Percentiles rank a stretch among this genome's conserved stretches.
Evolutionary conservation across 306 rosid species (phyloP).

Genomic region (Sophora flavescens): DNA sequence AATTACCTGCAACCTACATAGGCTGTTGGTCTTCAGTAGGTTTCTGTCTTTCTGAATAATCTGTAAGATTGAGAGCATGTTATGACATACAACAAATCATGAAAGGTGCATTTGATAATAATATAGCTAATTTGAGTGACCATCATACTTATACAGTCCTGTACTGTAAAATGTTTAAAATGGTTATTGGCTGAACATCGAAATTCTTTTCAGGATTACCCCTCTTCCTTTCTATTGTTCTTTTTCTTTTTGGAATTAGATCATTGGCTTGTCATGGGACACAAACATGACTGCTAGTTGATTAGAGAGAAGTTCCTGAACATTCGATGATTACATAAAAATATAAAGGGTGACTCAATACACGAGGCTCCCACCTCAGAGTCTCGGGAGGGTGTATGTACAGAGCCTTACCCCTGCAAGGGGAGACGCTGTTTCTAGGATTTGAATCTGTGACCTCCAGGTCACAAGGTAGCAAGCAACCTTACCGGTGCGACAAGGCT

Average conservation of each 20-base stretch:
- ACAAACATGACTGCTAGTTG: slow-evolving; percentile 20
- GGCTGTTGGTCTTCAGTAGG: slow-evolving; percentile 13
- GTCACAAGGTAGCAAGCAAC: too few relatives aligned
- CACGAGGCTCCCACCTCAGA: too few relatives aligned
- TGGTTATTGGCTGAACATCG: slow-evolving; percentile 8
- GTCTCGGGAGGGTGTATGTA: too few relatives aligned
- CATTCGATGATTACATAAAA: slow-evolving; percentile 26
- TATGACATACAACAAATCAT: slow-evolving; percentile 17
- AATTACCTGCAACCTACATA: neutral
- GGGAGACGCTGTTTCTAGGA: too few relatives aligned
- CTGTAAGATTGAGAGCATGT: slow-evolving; percentile 1
- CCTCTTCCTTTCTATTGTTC: neutral
- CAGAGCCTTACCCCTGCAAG: too few relatives aligned
- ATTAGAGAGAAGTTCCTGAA: slow-evolving; percentile 20
- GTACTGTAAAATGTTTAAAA: neutral
- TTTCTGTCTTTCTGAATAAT: neutral
- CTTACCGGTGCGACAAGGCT: neutral
- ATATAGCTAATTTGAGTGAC: slow-evolving; percentile 17
- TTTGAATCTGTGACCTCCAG: too few relatives aligned
- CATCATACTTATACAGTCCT: neutral
- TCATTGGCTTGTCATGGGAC: slow-evolving; percentile 17
- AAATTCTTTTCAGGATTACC: neutral
- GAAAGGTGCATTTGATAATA: slow-evolving; percentile 24
- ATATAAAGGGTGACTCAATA: neutral
- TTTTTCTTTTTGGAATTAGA: neutral